Base-by-base conservation (phyloP, 1,139 yeast genomes). In the Yamadazyma friedrichii region DNA sequence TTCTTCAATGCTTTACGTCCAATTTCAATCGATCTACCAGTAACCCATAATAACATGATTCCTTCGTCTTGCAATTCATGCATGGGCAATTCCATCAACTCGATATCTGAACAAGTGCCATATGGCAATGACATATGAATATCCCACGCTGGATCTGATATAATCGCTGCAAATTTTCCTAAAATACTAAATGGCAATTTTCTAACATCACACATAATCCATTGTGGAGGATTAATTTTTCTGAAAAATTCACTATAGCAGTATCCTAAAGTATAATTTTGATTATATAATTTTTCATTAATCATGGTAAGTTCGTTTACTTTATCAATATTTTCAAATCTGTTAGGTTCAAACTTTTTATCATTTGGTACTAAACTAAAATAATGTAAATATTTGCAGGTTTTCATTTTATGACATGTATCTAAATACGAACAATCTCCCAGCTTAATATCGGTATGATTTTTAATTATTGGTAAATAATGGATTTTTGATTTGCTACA, bases 371-470 rank as follows among this genome's bases (percentile, higher is more conserved):
- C 57, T 51, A 82, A 69, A 36, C 83, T 84, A 46, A 75, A 70
- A 59, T 89, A 91, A 62, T 91, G 98, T 34, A 88, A 71, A 58
- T 86, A 91, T 25, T 95, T 71, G 61, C 97, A 91, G 4, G 80
- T 69, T 48, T 78, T 81, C 61, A 86, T 77, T 60, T 89, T 88
- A 62, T 88, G 96, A 55, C 98, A 91, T 1, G 97, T 89, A 58
- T 91, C 97, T 47, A 91, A 70, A 55, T 91, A 91, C 4, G 96
- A 89, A 55, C 98, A 91, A 59, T 91, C 97, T 1, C 97, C 98
- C n/a, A 88, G 61, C 16, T 71, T 64, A 1, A 62, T 43, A 54
- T 91, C 97, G 0, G 96, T 71, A 30, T 70, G 67, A 26, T 54
- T 53, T 34, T 70, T 74, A 35, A 80, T 60, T 13, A 84, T 68